Base-by-base conservation (phyloP, 345 rosid species). In the Camelina hispida region DNA sequence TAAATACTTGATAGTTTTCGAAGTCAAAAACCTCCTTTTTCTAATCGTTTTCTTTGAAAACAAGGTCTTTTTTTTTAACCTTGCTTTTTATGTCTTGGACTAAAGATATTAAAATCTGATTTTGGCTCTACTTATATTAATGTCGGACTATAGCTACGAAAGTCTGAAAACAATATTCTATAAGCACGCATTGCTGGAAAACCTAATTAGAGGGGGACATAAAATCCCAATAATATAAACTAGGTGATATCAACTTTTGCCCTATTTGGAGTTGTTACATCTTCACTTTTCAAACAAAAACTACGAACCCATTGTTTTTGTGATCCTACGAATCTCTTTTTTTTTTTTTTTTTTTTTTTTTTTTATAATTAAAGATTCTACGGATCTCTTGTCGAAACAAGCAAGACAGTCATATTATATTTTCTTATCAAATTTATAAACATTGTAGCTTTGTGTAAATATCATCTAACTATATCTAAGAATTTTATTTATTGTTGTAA, bases 141-240 rank as follows among this genome's bases (percentile, higher is more conserved):
- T 54, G 20, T 70, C 38, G 18, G 22, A 23, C 14, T 23, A 53
- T 38, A 68, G 22, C 15, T 17, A 20, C 35, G 52, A 14, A 66
- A 37, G 12, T 23, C 11, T 44, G 38, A 62, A 43, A 42, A 20
- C 2, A 32, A 35, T 22, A 55, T 55, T 62, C 51, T 23, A 16
- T 4, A 34, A 76, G 70, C 70, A 76, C 70, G 69, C 69, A 7
- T 62, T 68, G 79, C 64, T 76, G 79, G 59, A 63, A 68, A 40
- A 61, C 40, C 11, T 34, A 52, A 30, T 52, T 75, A 52, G n/a
- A 61, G 28, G 63, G 72, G 15, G 28, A 55, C 66, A 76, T 37
- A 6, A 46, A 22, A 69, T 76, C 75, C 34, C 71, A 55, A 22
- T 54, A 53, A 30, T 69, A 69, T 69, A 53, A 16, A 61, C 52